Conservation (phyloP, 2,329 filamentous ascomycete species). For the Ophiostoma himal-ulmi region DNA sequence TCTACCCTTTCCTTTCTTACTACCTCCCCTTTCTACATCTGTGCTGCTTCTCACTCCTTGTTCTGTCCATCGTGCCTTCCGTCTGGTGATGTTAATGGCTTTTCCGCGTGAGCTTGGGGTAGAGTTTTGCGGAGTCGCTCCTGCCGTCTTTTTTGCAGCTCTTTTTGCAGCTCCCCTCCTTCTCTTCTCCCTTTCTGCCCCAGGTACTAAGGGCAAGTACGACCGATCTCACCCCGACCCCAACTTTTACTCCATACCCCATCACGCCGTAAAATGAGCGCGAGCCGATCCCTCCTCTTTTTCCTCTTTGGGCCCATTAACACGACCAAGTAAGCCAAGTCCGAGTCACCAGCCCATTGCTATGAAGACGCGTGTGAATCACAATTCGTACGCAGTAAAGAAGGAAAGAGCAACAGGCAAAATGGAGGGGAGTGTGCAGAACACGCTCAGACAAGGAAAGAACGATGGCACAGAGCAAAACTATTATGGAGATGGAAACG, state of each 20-base stretch:
- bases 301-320: conserved; percentile 5
- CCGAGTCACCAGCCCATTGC: background rate
- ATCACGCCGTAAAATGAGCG: background rate
- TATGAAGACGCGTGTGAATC: conserved; percentile 1
- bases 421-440: conserved; percentile 4
- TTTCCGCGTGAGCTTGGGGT: background rate
- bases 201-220: background rate
- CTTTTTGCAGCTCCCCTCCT: background rate
- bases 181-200: background rate
- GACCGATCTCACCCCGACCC: background rate
- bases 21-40: background rate
- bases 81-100: background rate
- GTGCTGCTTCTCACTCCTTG: background rate
- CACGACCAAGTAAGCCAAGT: background rate
- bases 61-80: conserved; percentile 4
- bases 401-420: background rate
- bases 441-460: background rate
- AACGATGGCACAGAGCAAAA: conserved; percentile 1
- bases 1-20: background rate
- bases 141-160: background rate
- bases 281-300: background rate
- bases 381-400: background rate
- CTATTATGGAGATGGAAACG: background rate
- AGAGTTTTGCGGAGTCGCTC: conserved; percentile 13
- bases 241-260: conserved; percentile 9